Base-by-base conservation (phyloP, 345 rosid genomes). In the Kandelia obovata region DNA sequence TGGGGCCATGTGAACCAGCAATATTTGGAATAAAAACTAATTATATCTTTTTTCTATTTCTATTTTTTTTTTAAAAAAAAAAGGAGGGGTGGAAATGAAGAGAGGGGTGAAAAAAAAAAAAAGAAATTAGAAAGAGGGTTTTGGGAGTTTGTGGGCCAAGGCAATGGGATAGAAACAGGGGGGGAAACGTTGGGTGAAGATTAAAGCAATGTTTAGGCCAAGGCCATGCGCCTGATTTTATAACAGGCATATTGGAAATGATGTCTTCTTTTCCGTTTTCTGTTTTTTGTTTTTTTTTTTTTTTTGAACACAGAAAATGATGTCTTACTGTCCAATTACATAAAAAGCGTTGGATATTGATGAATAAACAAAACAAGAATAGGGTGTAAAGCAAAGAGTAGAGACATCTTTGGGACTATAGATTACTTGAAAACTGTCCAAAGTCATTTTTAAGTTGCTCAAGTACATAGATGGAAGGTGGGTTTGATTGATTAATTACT, bases 201-300 rank as follows among this genome's bases (percentile, higher is more conserved):
- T 73, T 71, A 81, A 83, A 83, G 85, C 77, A 79, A 81, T 71
- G 80, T 67, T 34, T 59, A 78, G 76, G 62, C 55, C 81, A 76
- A 74, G 81, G 74, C 78, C 83, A 78, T 82, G 82, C 66, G 60
- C 82, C 81, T 76, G 21, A 73, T 81, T 83, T 78, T 76, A 78
- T 76, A 79, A 72, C 27, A 53, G 73, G 53, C 30, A 56, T 73
- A 74, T 85, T 76, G 84, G 83, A 80, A 85, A 77, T 83, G 84
- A 79, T 76, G 80, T 53, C 64, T 49, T 72, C 31, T 28, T 28
- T 21, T 21, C 21, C 0, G 21, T 21, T 21, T 21, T 21, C 21
- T 21, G 21, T 21, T 28, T 1, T 28, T 31, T 31, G 0, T 31
- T 31, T 31, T 31, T 31, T 31, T 31, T 31, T 31, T 31, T 31